These are phyloP conservation scores for Plasmopara muralis DNA, from an alignment of 352 stramenopile genomes.

Conservation along the genomic window DNA sequence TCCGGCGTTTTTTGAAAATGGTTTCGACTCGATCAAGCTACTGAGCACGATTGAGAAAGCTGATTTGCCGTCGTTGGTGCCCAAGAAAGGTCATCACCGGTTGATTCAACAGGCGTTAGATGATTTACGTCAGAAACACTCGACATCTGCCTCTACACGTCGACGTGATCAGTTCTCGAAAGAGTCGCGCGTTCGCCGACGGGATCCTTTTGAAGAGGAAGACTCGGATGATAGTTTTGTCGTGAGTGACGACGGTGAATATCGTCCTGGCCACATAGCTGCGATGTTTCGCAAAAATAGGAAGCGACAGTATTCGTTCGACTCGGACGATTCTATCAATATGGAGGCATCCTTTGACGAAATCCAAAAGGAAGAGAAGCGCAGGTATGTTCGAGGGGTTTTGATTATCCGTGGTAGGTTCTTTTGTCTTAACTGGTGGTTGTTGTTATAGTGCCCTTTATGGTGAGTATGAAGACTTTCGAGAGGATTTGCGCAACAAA, in stretches of 20 bases:
- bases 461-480: constrained; percentile 79
- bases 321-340: constrained; percentile 76
- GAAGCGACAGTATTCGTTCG: constrained; percentile 68
- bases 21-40: constrained; percentile 84
- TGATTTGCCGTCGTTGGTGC: constrained; percentile 64
- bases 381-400: constrained; percentile 34
- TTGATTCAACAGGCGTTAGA: constrained; percentile 73
- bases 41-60: constrained; percentile 65
- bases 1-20: constrained; percentile 81
- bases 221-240: constrained; percentile 87
- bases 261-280: constrained; percentile 65
- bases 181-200: constrained; percentile 21
- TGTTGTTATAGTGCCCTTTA: constrained; percentile 44
- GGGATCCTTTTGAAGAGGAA: constrained; percentile 69
- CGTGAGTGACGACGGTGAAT: constrained; percentile 68
- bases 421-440: background rate
- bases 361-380: constrained; percentile 83
- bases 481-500: constrained; percentile 80
- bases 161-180: constrained; percentile 27
- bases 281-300: constrained; percentile 73
- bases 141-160: constrained; percentile 39
- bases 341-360: constrained; percentile 83
- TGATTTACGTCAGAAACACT: constrained; percentile 68
- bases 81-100: constrained; percentile 79
- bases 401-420: background rate